These are phyloP conservation scores for Fusarium praegraminearum DNA, from an alignment of 2,329 filamentous ascomycete genomes.

Conservation along the genomic window DNA sequence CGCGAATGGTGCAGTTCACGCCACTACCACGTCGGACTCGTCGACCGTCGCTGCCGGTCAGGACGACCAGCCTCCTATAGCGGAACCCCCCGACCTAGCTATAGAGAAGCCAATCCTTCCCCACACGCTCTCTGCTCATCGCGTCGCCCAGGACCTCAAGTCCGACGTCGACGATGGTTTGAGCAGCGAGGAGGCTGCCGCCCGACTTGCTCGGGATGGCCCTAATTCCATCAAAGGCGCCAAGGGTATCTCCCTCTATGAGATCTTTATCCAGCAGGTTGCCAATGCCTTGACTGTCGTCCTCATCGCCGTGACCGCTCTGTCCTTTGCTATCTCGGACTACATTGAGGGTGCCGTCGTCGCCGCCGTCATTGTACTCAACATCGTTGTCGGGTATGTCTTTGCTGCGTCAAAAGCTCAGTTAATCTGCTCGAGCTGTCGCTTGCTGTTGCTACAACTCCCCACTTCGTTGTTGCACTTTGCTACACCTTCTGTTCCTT, in stretches of 20 bases:
- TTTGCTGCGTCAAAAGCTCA: slow-evolving; percentile 40
- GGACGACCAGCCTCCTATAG: slow-evolving; percentile 57
- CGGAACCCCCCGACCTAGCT: slow-evolving; percentile 52
- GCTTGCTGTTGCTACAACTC: slow-evolving; percentile 30
- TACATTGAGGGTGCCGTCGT: slow-evolving; percentile 74
- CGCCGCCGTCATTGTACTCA: slow-evolving; percentile 73
- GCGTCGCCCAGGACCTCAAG: slow-evolving; percentile 54
- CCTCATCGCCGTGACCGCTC: slow-evolving; percentile 79
- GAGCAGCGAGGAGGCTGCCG: slow-evolving; percentile 70
- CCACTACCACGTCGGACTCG: slow-evolving; percentile 55
- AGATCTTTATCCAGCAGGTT: slow-evolving; percentile 81
- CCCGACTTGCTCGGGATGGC: slow-evolving; percentile 74
- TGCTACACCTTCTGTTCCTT: slow-evolving; percentile 35
- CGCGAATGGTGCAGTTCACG: slow-evolving; percentile 58
- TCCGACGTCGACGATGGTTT: slow-evolving; percentile 70
- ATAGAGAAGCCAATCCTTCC: slow-evolving; percentile 54
- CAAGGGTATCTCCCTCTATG: slow-evolving; percentile 78
- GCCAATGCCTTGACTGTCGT: slow-evolving; percentile 82
- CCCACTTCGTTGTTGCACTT: slow-evolving; percentile 37
- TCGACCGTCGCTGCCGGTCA: slow-evolving; percentile 51
- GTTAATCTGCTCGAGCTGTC: slow-evolving; percentile 38
- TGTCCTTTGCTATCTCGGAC: slow-evolving; percentile 74
- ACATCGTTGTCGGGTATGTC: slow-evolving; percentile 73
- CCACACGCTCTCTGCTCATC: slow-evolving; percentile 54
- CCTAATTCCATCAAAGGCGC: slow-evolving; percentile 78